phyloP scores from a whole-genome alignment of 495 filamentous ascomycete species.

The Daldinia loculata region DNA sequence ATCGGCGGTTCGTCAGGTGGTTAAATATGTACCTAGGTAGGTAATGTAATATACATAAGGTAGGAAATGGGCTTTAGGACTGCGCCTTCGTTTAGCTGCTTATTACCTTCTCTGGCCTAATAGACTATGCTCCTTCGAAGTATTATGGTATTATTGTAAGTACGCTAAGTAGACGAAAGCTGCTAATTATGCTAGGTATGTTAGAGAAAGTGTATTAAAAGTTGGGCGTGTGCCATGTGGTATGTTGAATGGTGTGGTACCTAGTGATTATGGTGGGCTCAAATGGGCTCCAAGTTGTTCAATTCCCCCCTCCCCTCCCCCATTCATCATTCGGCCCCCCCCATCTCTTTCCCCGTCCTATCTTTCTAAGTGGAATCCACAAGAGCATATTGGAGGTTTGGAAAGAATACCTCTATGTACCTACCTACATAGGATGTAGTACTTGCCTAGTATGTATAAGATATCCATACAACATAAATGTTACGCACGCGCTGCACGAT shows the following conservation, averaged over 20 bases:
- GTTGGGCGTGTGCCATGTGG: conserved; percentile 33
- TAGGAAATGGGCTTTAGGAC: conserved; percentile 21
- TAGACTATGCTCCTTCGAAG: neutral
- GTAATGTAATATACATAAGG: no score
- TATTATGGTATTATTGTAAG: no score
- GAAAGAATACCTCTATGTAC: conserved; percentile 1
- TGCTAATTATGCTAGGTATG: conserved; percentile 6
- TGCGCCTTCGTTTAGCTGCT: conserved; percentile 32
- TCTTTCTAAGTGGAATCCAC: conserved; percentile 29
- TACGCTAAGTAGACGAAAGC: no score
- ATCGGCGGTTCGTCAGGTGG: conserved; percentile 32
- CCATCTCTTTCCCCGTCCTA: conserved; percentile 18
- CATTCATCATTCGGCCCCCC: conserved; percentile 1
- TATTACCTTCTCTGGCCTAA: conserved; percentile 7
- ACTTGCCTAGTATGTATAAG: neutral
- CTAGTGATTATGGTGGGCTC: neutral
- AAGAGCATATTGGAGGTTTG: conserved; percentile 27
- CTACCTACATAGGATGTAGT: no score
- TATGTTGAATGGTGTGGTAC: conserved; percentile 36
- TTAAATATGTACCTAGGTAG: no score
- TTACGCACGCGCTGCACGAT: conserved; percentile 32
- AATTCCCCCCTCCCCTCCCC: conserved; percentile 5
- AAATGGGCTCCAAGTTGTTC: conserved; percentile 8
- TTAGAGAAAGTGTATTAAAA: conserved; percentile 10
- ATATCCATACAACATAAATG: conserved; percentile 1